Base-by-base conservation (phyloP, 768 basidiomycete genomes). In the Pisolithus orientalis region DNA sequence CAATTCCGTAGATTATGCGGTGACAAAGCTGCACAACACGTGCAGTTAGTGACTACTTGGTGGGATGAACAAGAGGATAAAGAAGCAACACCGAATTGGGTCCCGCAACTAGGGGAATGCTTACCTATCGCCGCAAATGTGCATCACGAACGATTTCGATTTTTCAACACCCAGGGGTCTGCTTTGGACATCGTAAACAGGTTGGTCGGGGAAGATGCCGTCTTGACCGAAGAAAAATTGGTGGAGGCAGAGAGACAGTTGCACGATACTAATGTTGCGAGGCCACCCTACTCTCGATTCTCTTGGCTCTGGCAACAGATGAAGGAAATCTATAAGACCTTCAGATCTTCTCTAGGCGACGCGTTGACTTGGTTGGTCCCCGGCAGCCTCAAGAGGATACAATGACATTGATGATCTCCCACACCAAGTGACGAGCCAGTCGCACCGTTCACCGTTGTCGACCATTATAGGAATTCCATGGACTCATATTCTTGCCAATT, bases 1-100 rank as follows among this genome's bases (percentile, higher is more conserved):
- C 51, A 72, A 54, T 71, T 74, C 52, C 53, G 59, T 24, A 57
- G 62, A 24, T 52, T 75, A 14, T 75, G 74, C 38, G 74, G 73
- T 3, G 32, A 59, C 10, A 21, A 21, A 21, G 21, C 21, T 21
- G 21, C 21, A 21, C 21, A 21, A 21, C 21, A 21, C 21, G 21
- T 21, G 5, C 56, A 65, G 24, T 53, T 75, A 14, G 59, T 67
- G 16, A 74, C 72, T 1, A 73, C 68, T 1, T 71, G 69, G 66
- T 74, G 73, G 74, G 62, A 63, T 42, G 24, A 6, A 59, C n/a
- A 62, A 48, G 6, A 9, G 7, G 1, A 13, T 53, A 10, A 53
- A 39, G 16, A 50, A 49, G 6, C 53, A 8, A 54, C 42, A 21
- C 51, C 48, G 7, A 45, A 27, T 2, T 52, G 52, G 27, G 70